phyloP scores from a whole-genome alignment of 306 rosid genomes.

The Astragalus membranaceus region DNA sequence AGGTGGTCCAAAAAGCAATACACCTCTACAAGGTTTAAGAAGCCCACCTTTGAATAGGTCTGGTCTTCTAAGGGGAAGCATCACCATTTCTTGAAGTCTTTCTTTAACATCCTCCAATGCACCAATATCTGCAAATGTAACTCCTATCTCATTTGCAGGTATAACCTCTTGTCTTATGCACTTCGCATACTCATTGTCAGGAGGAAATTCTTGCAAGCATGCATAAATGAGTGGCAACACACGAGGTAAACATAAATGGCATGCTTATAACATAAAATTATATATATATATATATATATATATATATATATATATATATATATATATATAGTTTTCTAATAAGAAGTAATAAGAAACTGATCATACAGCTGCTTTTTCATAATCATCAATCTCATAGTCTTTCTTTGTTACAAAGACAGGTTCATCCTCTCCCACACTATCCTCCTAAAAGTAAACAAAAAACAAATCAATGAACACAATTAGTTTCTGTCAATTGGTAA shows the following conservation, averaged over 20 bases:
- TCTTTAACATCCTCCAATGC: constrained; percentile 68
- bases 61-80: constrained; percentile 86
- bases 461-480: not conserved
- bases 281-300: no score
- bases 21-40: constrained; percentile 76
- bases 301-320: no score
- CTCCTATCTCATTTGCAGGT: constrained; percentile 69
- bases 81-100: constrained; percentile 73
- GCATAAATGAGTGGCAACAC: no score
- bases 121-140: constrained; percentile 74
- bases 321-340: not conserved
- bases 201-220: constrained; percentile 36
- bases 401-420: constrained; percentile 47
- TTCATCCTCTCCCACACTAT: constrained; percentile 18
- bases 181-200: constrained; percentile 63
- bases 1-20: constrained; percentile 87
- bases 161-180: constrained; percentile 67
- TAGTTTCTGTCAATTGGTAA: not conserved
- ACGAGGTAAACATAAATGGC: no score
- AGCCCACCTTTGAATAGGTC: constrained; percentile 66
- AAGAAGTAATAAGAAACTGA: not conserved
- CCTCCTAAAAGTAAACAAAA: constrained; percentile 35
- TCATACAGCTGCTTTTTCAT: constrained; percentile 49
- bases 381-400: constrained; percentile 49
- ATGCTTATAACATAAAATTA: no score